phyloP scores from a whole-genome alignment of 139 green algal species.

The Micractinium sp. region DNA sequence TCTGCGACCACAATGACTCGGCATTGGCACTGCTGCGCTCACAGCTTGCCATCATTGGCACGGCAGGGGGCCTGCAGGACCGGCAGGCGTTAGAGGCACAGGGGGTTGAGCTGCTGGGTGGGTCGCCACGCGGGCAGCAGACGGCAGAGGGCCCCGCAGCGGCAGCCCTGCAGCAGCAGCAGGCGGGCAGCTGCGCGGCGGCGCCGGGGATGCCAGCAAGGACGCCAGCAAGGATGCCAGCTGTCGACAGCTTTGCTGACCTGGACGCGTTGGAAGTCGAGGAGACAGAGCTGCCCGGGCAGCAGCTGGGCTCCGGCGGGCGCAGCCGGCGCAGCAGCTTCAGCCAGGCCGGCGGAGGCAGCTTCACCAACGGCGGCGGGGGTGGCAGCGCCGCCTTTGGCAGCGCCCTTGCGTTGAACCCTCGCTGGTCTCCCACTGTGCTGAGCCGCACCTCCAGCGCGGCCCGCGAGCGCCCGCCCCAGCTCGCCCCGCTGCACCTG shows the following conservation, averaged over 20 bases:
- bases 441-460: neutral
- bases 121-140: neutral
- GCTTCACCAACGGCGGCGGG: neutral
- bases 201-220: neutral
- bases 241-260: slow-evolving; percentile 24
- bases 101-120: neutral
- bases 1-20: neutral
- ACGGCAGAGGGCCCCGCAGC: neutral
- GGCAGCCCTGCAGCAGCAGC: neutral
- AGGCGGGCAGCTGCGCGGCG: neutral
- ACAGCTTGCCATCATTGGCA: slow-evolving; percentile 16
- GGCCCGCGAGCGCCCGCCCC: no score
- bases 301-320: neutral
- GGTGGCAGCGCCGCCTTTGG: neutral
- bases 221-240: neutral
- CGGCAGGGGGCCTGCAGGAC: slow-evolving; percentile 13
- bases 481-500: neutral
- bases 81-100: neutral
- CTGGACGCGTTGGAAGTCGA: slow-evolving; percentile 20
- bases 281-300: slow-evolving; percentile 22
- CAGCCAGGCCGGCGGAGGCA: neutral
- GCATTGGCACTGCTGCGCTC: neutral
- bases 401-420: neutral
- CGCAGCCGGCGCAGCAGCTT: neutral
- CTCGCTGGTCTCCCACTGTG: neutral